Base-by-base conservation (phyloP, 805 yeast species). In the Candida verbasci region DNA sequence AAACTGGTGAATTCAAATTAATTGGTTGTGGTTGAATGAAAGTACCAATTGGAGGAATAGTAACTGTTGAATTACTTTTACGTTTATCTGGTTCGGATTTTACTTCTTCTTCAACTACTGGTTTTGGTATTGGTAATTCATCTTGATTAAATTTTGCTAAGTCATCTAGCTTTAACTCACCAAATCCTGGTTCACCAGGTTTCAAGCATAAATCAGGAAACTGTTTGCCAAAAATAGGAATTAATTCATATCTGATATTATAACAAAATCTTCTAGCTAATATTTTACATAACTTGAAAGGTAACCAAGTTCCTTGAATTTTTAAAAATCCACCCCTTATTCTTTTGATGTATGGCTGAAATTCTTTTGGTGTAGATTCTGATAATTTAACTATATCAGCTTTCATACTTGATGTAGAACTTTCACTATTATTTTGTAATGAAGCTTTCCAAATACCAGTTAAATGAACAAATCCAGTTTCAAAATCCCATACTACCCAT, bases 231-330 rank as follows among this genome's bases (percentile, higher is more conserved):
- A 88, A 88, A 6, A 88, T 46, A 2, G 96, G 96, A 18, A 86
- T 73, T 45, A 88, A 62, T 15, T 84, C 76, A 53, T 67, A 83
- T 39, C 96, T 67, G 30, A 88, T 82, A 39, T 80, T 77, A 57
- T 74, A 87, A 61, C 95, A 85, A 49, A 87, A 84, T 35, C 82
- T 73, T 23, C 76, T 57, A 3, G 95, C 91, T 36, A 88, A 63
- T 22, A 74, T 61, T 41, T 70, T 70, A 17, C 94, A 87, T 34
- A 84, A 66, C 8, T 72, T 74, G 50, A 61, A 82, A 2, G 95
- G 91, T 26, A 87, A 61, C 96, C 96, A 89, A 7, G 96, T 86
- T 3, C 97, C 97, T 62, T 88, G 97, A 46, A 89, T 86, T 65
- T 87, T 87, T 45, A 88, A 71, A 50, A 78, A 86, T 2, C 96